Percentiles rank a stretch among this genome's conserved stretches.
Conservation (phyloP, 805 yeast genomes). For the Saturnispora bothae region DNA sequence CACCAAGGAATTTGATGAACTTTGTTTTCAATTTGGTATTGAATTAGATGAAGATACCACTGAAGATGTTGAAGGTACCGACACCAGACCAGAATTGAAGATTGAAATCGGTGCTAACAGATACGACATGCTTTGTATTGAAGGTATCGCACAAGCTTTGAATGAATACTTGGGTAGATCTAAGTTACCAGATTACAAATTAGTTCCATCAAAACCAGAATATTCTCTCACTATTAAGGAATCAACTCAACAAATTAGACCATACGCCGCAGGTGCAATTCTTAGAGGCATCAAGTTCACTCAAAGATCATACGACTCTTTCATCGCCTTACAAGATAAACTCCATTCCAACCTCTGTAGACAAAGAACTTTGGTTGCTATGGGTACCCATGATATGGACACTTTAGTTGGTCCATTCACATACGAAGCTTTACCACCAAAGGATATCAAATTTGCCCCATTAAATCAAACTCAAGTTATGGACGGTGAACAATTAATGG, state of each 20-base stretch:
- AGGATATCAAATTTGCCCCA: conserved; percentile 65
- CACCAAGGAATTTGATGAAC: conserved; percentile 89
- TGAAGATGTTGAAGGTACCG: conserved; percentile 54
- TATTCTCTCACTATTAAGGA: conserved; percentile 60
- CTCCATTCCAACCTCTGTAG: conserved; percentile 92
- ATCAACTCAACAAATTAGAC: conserved; percentile 69
- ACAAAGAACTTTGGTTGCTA: conserved; percentile 93
- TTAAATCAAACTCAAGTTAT: conserved; percentile 59
- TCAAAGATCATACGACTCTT: conserved; percentile 81
- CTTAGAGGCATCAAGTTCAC: conserved; percentile 75
- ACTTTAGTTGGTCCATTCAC: conserved; percentile 71
- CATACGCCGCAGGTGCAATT: conserved; percentile 92
- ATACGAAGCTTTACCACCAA: conserved; percentile 75
- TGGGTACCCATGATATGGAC: conserved; percentile 95
- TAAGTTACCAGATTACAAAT: conserved; percentile 54
- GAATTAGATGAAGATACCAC: conserved; percentile 97
- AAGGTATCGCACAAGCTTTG: conserved; percentile 93
- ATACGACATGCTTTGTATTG: conserved; percentile 95
- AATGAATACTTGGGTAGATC: conserved; percentile 76
- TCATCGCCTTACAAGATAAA: conserved; percentile 93
- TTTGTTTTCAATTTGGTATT: conserved; percentile 94
- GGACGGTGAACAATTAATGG: conserved; percentile 73
- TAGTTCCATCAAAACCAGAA: conserved; percentile 51
- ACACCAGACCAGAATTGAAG: conserved; percentile 92
- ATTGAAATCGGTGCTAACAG: conserved; percentile 98